Conservation (phyloP, 352 stramenopile species). For the Phytophthora megakarya region DNA sequence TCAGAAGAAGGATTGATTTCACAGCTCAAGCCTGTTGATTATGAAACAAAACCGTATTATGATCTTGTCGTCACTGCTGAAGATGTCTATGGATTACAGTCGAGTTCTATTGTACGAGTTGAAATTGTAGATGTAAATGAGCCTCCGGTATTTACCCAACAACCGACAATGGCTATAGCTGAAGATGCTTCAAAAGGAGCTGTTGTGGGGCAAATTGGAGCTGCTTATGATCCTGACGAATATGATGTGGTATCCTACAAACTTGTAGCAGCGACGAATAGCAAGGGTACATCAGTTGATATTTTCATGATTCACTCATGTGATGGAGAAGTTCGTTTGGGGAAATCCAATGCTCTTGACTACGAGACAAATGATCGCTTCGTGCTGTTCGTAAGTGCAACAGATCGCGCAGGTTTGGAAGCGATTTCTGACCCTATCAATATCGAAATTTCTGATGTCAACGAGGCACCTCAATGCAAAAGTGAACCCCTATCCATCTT, state of each 20-base stretch:
- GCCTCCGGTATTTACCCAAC: slow-evolving; percentile 41
- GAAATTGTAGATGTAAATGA: slow-evolving; percentile 58
- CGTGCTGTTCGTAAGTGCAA: slow-evolving; percentile 44
- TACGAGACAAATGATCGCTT: slow-evolving; percentile 43
- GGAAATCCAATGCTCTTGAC: slow-evolving; percentile 35
- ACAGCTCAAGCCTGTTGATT: slow-evolving; percentile 23
- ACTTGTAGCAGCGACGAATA: slow-evolving; percentile 33
- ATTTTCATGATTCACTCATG: slow-evolving; percentile 62
- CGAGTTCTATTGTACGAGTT: slow-evolving; percentile 37
- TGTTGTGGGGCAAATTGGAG: slow-evolving; percentile 35
- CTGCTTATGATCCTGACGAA: slow-evolving; percentile 52
- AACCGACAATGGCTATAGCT: slow-evolving; percentile 35
- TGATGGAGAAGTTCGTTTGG: slow-evolving; percentile 53
- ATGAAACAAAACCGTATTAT: slow-evolving; percentile 28
- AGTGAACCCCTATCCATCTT: slow-evolving; percentile 16
- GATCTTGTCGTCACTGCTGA: slow-evolving; percentile 21
- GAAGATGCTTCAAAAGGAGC: slow-evolving; percentile 46
- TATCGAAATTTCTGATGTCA: slow-evolving; percentile 23
- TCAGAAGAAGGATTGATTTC: slow-evolving; percentile 24
- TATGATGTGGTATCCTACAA: slow-evolving; percentile 55
- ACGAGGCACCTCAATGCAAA: slow-evolving; percentile 24
- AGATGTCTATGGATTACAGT: slow-evolving; percentile 6
- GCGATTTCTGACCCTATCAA: slow-evolving; percentile 15
- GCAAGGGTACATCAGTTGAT: slow-evolving; percentile 41
- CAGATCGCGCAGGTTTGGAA: slow-evolving; percentile 47